These are phyloP conservation scores for Gonapodya sp. DNA, from an alignment of 192 early-diverging fungal species.

Conservation along the genomic window DNA sequence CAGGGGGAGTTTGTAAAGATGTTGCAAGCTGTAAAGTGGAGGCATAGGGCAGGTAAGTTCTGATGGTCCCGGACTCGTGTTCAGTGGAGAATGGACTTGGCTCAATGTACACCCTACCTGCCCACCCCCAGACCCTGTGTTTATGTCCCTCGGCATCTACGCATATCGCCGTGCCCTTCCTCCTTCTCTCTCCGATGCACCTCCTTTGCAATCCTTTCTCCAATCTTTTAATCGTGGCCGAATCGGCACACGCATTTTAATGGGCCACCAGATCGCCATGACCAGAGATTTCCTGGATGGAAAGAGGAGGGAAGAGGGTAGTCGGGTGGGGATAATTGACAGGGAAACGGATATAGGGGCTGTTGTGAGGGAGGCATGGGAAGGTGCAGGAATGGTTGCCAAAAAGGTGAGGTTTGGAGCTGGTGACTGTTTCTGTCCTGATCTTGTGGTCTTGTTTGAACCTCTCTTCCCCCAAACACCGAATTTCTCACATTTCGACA, in stretches of 20 bases:
- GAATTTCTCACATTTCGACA: too few species aligned
- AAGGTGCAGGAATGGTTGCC: neutral
- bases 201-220: neutral
- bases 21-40: neutral
- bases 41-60: neutral
- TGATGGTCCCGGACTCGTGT: neutral
- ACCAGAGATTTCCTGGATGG: neutral
- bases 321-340: conserved; percentile 4
- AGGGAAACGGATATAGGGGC: neutral
- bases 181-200: neutral
- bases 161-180: neutral
- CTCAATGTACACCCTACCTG: neutral
- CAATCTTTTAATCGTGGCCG: conserved; percentile 7
- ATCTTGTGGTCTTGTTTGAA: neutral
- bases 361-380: neutral
- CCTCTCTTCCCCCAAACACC: neutral
- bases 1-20: neutral
- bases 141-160: conserved; percentile 5
- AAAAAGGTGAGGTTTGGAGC: neutral
- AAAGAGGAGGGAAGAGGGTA: neutral
- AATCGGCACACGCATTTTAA: neutral
- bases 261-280: conserved; percentile 13
- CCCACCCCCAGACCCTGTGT: neutral
- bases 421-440: neutral
- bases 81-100: neutral